Evolutionary conservation across 192 early-diverging fungal genomes (phyloP).

Genomic region (Mortierella hygrophila): DNA sequence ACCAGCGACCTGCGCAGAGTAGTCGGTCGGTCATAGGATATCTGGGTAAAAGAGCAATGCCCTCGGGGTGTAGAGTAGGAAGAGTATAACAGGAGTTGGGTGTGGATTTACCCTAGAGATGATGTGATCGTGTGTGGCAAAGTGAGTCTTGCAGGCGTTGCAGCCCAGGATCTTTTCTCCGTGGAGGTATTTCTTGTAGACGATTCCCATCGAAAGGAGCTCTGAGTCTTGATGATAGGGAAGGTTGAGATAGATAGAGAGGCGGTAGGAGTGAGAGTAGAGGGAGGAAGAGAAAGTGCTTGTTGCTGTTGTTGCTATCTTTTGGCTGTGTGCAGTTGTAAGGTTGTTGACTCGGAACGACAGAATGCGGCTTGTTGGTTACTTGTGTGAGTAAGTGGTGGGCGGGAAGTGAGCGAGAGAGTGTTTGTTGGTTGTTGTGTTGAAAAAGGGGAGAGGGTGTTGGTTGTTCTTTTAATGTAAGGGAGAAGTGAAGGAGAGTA

Average conservation of each 20-base stretch:
- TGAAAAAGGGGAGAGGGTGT: background rate
- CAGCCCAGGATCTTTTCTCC: conserved; percentile 63
- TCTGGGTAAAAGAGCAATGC: background rate
- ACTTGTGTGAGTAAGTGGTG: background rate
- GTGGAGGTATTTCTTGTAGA: conserved; percentile 61
- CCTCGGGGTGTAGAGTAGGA: background rate
- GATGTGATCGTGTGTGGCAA: conserved; percentile 61
- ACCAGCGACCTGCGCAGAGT: background rate
- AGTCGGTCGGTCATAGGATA: background rate
- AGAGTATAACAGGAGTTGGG: background rate
- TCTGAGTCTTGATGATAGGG: background rate
- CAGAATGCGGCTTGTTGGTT: background rate
- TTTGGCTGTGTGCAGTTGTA: background rate
- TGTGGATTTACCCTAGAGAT: conserved; percentile 61
- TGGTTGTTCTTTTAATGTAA: no score
- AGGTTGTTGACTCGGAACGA: background rate
- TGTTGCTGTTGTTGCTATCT: background rate
- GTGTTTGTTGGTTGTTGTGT: background rate
- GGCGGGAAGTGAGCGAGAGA: background rate
- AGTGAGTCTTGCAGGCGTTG: conserved; percentile 63
- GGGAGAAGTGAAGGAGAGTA: background rate
- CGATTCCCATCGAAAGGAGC: conserved; percentile 61
- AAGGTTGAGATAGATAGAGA: background rate
- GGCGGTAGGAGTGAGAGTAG: background rate
- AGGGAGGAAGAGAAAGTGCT: background rate